Conservation (phyloP, 169 alveolate species). For the Amoebophrya sp. region DNA sequence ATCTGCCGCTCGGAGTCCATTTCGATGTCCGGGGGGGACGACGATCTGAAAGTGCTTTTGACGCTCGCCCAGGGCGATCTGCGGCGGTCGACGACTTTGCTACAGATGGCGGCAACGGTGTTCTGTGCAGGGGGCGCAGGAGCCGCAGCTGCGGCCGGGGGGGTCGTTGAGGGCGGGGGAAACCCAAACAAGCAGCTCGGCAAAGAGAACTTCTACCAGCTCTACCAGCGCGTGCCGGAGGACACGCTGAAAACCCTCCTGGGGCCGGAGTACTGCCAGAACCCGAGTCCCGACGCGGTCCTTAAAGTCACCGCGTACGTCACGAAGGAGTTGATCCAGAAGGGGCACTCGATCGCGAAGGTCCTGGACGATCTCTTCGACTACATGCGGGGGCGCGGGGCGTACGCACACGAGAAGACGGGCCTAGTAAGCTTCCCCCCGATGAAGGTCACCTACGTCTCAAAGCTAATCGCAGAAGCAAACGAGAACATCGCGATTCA, state of each 20-base stretch:
- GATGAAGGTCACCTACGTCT: not conserved
- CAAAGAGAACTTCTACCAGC: not conserved
- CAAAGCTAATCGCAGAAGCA: not conserved
- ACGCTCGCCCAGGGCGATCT: slow-evolving; percentile 31
- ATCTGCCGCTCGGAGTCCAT: not conserved
- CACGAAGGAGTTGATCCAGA: not conserved
- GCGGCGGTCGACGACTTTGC: slow-evolving; percentile 30
- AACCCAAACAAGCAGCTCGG: not conserved
- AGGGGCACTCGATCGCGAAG: not conserved
- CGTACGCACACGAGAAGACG: not conserved
- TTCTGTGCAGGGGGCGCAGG: not conserved
- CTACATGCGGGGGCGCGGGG: not conserved
- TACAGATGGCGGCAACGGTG: slow-evolving; percentile 21
- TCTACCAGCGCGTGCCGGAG: not conserved
- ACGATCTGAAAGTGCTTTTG: slow-evolving; percentile 22
- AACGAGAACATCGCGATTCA: not conserved
- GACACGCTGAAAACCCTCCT: not conserved
- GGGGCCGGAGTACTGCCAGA: not conserved
- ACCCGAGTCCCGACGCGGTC: not conserved
- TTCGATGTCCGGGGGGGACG: too few species aligned
- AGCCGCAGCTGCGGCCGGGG: not conserved
- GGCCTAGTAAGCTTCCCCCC: not conserved
- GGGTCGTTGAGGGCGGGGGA: not conserved
- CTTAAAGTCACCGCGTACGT: not conserved
- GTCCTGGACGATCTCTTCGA: not conserved